Base-by-base conservation (phyloP, 108 stramenopile species). In the Conticribra guillardii region DNA sequence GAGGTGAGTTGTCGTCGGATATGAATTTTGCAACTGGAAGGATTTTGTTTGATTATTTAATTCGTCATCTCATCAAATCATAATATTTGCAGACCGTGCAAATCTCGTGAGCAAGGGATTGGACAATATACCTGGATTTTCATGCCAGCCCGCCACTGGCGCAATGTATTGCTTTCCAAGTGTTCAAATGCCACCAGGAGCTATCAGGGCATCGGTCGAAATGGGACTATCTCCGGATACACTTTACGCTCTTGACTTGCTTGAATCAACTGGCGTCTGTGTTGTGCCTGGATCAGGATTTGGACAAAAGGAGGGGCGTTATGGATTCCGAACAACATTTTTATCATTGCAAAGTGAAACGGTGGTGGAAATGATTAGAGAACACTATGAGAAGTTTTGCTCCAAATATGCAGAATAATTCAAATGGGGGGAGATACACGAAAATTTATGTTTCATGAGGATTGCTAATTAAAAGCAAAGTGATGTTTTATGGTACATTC, bases 251-350 rank as follows among this genome's bases (percentile, higher is more conserved):
- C 69, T 99, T 2, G 83, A 85, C 22, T 69, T 99, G 27, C 71
- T 98, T 65, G 92, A 98, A 48, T 68, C 71, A 2, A 97, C 96
- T 4, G 98, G 98, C 33, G 91, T 99, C 49, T 92, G 96, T 32
- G 93, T 96, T 7, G 98, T 99, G 4, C 98, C 98, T 8, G 98
- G 96, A 21, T 87, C 85, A 45, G 98, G 98, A 0, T 99, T 99
- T 83, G 96, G 93, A 17, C 98, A 99, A 80, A 81, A 78, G 54
- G 84, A 87, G 28, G 97, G 96, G 19, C 92, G 97, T 7, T 90
- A 70, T 64, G 97, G 98, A 59, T 97, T 98, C 85, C 89, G 98
- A 27, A 99, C 97, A 18, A 99, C 98, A 8, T 96, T 99, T 69
- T 71, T 99, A 46, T 97, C 97, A 18, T 84, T 95, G 5, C 96